Percentiles rank a stretch among this genome's conserved stretches.
Conservation (phyloP, 2,329 filamentous ascomycete genomes). For the Colletotrichum viniferum region DNA sequence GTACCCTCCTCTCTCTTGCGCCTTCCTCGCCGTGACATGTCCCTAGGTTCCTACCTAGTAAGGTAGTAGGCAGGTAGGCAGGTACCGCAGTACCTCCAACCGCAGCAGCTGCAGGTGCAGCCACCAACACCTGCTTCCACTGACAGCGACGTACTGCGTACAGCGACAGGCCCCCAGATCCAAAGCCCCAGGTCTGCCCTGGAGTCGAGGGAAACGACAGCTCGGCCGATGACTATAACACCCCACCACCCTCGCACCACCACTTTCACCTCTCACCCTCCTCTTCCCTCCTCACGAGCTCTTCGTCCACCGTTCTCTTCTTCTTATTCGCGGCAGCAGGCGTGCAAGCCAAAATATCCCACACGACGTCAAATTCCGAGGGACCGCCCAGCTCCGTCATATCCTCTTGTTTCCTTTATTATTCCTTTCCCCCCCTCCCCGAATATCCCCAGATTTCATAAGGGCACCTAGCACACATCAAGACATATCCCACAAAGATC, state of each 20-base stretch:
- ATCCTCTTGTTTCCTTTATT: slow-evolving; percentile 45
- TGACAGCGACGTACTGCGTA: neutral
- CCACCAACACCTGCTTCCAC: slow-evolving; percentile 6
- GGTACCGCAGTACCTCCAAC: neutral
- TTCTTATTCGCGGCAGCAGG: slow-evolving; percentile 63
- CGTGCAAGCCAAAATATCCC: slow-evolving; percentile 61
- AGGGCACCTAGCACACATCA: neutral
- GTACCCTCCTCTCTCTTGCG: neutral
- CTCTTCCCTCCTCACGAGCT: slow-evolving; percentile 58
- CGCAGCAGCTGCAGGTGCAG: neutral
- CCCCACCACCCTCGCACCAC: slow-evolving; percentile 52
- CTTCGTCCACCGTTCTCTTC: slow-evolving; percentile 63
- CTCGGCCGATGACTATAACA: slow-evolving; percentile 43
- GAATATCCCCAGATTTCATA: slow-evolving; percentile 5
- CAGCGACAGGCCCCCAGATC: neutral
- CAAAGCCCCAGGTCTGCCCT: neutral
- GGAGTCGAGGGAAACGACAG: neutral
- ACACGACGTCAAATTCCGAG: slow-evolving; percentile 38
- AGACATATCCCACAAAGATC: neutral
- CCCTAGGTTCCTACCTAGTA: neutral
- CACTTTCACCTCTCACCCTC: slow-evolving; percentile 48
- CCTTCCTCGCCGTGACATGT: neutral
- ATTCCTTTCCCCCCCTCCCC: slow-evolving; percentile 37
- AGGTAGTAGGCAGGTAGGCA: neutral
- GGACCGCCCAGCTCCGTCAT: slow-evolving; percentile 57